Percentiles rank a stretch among this genome's conserved stretches.
Evolutionary conservation across 2,329 filamentous ascomycete genomes (phyloP).

Genomic region (Penicillium hordei): DNA sequence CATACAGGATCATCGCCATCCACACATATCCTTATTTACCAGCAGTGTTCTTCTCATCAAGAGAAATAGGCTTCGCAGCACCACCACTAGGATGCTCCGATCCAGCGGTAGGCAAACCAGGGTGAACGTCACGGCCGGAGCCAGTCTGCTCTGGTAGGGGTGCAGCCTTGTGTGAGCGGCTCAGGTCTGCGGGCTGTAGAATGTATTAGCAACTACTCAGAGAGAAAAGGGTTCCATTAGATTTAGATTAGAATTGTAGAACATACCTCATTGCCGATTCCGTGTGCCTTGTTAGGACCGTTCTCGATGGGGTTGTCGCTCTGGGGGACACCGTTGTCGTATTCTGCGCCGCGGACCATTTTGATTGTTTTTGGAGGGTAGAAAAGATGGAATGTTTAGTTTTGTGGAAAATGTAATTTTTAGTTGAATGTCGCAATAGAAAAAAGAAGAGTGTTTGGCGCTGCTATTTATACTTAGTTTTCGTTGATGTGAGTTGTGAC

Average conservation of each 20-base stretch:
- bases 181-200: conserved; percentile 29
- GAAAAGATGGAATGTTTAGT: not conserved
- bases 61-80: conserved; percentile 35
- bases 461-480: conserved; percentile 1
- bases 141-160: conserved; percentile 37
- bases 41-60: conserved; percentile 34
- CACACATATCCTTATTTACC: not conserved
- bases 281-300: conserved; percentile 37
- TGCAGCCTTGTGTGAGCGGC: conserved; percentile 35
- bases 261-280: conserved; percentile 34
- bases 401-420: not conserved
- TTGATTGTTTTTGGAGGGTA: conserved; percentile 14
- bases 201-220: conserved; percentile 2
- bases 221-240: not conserved
- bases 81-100: conserved; percentile 26
- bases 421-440: no score
- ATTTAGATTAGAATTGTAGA: no score
- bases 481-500: conserved; percentile 18
- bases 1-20: not conserved
- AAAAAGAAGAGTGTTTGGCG: not conserved
- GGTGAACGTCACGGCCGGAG: conserved; percentile 28
- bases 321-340: conserved; percentile 39
- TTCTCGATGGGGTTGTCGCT: conserved; percentile 42
- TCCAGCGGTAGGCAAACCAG: conserved; percentile 28
- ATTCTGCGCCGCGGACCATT: conserved; percentile 45